These are phyloP conservation scores for Pholiota molesta DNA, from an alignment of 768 basidiomycete species.

Conservation along the genomic window DNA sequence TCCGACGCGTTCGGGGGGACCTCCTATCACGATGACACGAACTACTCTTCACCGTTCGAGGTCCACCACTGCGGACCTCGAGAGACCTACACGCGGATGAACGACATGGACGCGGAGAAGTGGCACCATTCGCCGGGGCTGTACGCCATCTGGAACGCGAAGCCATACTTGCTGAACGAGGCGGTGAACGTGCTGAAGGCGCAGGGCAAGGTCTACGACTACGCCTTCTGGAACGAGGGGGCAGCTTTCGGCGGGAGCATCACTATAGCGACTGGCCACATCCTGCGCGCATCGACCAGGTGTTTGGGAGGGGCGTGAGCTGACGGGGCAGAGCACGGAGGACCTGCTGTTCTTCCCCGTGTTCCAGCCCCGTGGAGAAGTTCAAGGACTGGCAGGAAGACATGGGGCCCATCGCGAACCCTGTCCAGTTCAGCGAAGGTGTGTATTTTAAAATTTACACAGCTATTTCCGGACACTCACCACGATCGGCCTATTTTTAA, in stretches of 20 bases:
- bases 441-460: constrained; percentile 32
- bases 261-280: constrained; percentile 51
- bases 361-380: constrained; percentile 32
- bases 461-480: background rate
- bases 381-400: constrained; percentile 44
- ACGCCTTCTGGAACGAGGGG: constrained; percentile 64
- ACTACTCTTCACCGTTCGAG: constrained; percentile 46
- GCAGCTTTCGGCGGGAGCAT: constrained; percentile 51
- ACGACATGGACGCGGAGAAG: constrained; percentile 48
- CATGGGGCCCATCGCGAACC: constrained; percentile 51
- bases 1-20: constrained; percentile 35
- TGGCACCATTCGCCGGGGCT: constrained; percentile 44
- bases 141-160: constrained; percentile 58
- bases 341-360: constrained; percentile 53
- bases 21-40: constrained; percentile 48
- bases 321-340: constrained; percentile 36
- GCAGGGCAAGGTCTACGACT: constrained; percentile 42
- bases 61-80: constrained; percentile 44
- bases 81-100: constrained; percentile 43
- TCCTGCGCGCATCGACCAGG: constrained; percentile 35
- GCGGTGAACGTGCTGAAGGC: constrained; percentile 33
- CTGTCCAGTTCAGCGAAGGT: constrained; percentile 51
- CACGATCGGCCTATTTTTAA: background rate
- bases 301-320: constrained; percentile 40
- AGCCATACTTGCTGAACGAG: constrained; percentile 52